phyloP scores from a whole-genome alignment of 306 rosid species.

The Cyclanthera cordifolia region DNA sequence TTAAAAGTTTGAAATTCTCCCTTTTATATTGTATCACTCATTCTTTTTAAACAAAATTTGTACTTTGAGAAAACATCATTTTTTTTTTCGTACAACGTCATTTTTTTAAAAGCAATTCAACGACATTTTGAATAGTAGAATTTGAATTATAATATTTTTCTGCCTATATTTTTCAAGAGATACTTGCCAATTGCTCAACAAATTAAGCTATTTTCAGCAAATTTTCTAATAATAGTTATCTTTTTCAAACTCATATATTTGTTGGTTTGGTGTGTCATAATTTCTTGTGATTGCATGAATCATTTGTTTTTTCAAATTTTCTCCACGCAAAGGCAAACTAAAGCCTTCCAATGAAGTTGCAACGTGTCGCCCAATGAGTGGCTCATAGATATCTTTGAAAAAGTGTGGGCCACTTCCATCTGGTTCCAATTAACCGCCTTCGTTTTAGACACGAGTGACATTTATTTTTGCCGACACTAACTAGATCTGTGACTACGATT shows the following conservation, averaged over 20 bases:
- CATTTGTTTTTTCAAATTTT: background rate
- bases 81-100: too few relatives aligned
- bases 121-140: too few relatives aligned
- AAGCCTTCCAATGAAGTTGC: background rate
- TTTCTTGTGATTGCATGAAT: background rate
- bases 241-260: background rate
- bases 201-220: too few relatives aligned
- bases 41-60: too few relatives aligned
- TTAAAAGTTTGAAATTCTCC: too few relatives aligned
- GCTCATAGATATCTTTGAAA: background rate
- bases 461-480: conserved; percentile 6
- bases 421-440: background rate
- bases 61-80: too few relatives aligned
- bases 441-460: background rate
- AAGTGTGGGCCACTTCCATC: background rate
- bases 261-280: background rate
- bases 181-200: too few relatives aligned
- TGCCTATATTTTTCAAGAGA: too few relatives aligned
- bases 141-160: too few relatives aligned
- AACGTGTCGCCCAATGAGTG: background rate
- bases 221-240: background rate
- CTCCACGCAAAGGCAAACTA: background rate
- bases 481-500: background rate
- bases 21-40: too few relatives aligned
- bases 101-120: too few relatives aligned